Evolutionary conservation across 306 rosid species (phyloP).

Genomic region (Trichosanthes cucumerina): DNA sequence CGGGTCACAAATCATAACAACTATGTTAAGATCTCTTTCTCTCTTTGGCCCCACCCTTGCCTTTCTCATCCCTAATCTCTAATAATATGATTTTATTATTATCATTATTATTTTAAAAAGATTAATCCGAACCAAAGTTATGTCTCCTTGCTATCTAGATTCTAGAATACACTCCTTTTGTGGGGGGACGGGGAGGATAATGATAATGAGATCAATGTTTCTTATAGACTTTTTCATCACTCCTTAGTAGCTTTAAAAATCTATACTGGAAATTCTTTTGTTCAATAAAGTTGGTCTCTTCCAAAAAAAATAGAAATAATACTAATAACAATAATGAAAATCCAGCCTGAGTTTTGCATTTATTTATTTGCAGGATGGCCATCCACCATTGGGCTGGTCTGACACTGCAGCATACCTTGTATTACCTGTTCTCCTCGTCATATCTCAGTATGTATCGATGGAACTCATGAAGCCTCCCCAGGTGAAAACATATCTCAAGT

Average conservation of each 20-base stretch:
- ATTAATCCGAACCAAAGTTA: too few species aligned
- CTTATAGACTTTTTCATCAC: background rate
- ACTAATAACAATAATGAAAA: background rate
- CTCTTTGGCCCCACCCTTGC: too few species aligned
- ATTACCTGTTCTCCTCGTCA: slow-evolving; percentile 82
- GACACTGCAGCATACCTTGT: slow-evolving; percentile 91
- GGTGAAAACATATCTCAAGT: slow-evolving; percentile 32
- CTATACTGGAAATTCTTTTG: background rate
- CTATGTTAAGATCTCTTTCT: too few species aligned
- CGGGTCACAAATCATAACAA: too few species aligned
- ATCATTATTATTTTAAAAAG: too few species aligned
- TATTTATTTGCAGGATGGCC: slow-evolving; percentile 67
- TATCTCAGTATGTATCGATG: slow-evolving; percentile 83
- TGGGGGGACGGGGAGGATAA: background rate
- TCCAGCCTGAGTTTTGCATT: background rate
- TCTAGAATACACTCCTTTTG: slow-evolving; percentile 31
- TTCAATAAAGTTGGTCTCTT: background rate
- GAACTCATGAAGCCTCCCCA: slow-evolving; percentile 98
- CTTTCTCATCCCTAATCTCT: too few species aligned
- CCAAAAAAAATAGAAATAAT: background rate
- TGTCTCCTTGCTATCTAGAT: background rate
- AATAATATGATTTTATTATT: too few species aligned
- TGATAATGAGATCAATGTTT: background rate
- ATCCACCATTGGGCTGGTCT: slow-evolving; percentile 94
- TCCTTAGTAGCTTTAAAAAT: background rate